Base-by-base conservation (phyloP, 805 yeast species). In the Wickerhamomyces subpelliculosus region DNA sequence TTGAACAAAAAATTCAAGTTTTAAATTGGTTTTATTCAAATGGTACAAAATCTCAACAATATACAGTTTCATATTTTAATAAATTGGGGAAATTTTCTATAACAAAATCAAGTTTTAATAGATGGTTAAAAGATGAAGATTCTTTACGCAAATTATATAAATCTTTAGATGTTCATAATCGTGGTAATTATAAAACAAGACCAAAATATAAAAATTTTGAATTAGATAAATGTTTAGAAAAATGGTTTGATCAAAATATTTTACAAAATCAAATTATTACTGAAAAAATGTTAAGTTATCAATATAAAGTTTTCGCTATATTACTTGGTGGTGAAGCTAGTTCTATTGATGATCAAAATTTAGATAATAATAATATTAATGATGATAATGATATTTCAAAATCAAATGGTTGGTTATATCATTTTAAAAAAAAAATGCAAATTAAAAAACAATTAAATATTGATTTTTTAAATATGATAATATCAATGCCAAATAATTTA, bases 51-150 rank as follows among this genome's bases (percentile, higher is more conserved):
- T 54, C 61, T 3, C 70, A 65, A 37, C 59, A 58, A 28, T 47
- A 43, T 18, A 62, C 70, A 0, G 66, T 65, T 4, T 39, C 43
- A 5, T 57, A 58, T 44, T 67, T 67, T 46, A 45, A 49, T 19
- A 38, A 40, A 3, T 22, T 54, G 32, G 53, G 51, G 3, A 49
- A 51, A 26, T 66, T 67, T 39, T 45, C 62, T 6, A 56, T 67
- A 4, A 60, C 71, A 1, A 62, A 58, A 41, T 60, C 69, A 2
- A 60, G 64, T 8, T 48, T 64, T 39, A 61, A 61, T 45, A 51
- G 71, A 41, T 67, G 72, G 72, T 50, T 62, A 2, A 46, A 58
- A 27, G 56, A 53, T 16, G 68, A 64, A 37, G 37, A 42, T 2
- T 46, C 54, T 29, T 45, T 67, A 7, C 41, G 68, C 8, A 44